phyloP scores from a whole-genome alignment of 306 rosid species.

The Corylus heterophylla region DNA sequence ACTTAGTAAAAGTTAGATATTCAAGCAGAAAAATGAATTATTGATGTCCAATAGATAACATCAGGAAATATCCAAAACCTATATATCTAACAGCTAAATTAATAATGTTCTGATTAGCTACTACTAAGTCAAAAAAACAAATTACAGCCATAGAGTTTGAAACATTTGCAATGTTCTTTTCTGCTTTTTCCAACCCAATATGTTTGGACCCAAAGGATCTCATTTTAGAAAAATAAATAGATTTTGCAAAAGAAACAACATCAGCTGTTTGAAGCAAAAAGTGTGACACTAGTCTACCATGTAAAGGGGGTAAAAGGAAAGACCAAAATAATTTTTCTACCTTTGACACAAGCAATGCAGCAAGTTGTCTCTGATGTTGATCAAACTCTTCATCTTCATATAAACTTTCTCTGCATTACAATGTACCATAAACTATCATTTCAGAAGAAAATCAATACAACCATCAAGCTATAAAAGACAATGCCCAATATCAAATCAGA shows the following conservation, averaged over 20 bases:
- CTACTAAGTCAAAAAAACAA: not conserved
- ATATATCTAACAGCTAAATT: not conserved
- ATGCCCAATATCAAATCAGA: constrained; percentile 7
- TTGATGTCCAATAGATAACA: not conserved
- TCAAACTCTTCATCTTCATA: constrained; percentile 95
- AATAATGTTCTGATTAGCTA: not conserved
- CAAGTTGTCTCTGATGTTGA: constrained; percentile 86
- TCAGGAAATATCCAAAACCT: not conserved
- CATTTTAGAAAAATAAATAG: not conserved
- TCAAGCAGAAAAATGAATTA: not conserved
- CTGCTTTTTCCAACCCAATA: not conserved
- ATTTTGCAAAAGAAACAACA: not conserved
- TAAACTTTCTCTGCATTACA: constrained; percentile 74
- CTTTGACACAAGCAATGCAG: constrained; percentile 92
- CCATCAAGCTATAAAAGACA: constrained; percentile 11
- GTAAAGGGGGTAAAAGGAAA: not conserved
- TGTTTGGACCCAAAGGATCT: not conserved
- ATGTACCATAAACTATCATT: not conserved
- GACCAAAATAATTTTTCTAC: constrained; percentile 37
- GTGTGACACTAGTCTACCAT: constrained; percentile 4
- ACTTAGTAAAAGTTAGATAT: not conserved
- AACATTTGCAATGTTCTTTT: not conserved
- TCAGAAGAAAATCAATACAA: not conserved
- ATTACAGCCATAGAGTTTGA: not conserved
- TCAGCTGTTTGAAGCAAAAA: not conserved